Evolutionary conservation across 371 early-diverging fungal genomes (phyloP), one percentile per base, ranked within the genome.

Genomic region (Syncephalis plumigaleata): DNA sequence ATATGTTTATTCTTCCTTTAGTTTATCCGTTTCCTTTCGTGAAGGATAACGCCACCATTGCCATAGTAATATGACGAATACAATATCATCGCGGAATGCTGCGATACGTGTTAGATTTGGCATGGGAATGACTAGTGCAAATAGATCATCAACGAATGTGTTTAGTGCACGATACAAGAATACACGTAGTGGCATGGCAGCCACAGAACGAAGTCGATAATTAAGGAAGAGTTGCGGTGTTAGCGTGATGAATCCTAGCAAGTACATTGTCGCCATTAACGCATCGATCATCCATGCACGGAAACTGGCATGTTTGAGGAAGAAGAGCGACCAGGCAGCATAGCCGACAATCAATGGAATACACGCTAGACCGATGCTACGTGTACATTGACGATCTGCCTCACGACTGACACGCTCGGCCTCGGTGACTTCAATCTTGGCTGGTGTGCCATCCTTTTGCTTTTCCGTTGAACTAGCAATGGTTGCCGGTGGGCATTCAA

Each of bases 101-200:
- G 69, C 66, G 9, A 70, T 51, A 24, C 74, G 56, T 39, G 70
- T 64, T 8, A 73, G 52, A 9, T 57, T 57, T 44, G 74, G 72
- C 74, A 73, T 73, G 13, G 70, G 67, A 36, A 68, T 68, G 15
- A 71, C 66, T 44, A 83, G 71, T 18, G 81, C 82, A 57, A 81
- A 84, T 48, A 84, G 58, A 51, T 84, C 85, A 55, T 84, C 82
- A 51, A 64, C 64, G 44, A 73, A 70, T 2, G 74, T 73, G 44
- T 60, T 56, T 38, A 73, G 47, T 51, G 67, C 63, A 4, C 64
- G 56, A 54, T 65, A 73, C 18, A 61, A 53, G 46, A 73, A 69
- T 3, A 70, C 64, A 9, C 54, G 51, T 44, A 67, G 53, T 39
- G 74, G 61, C 39, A 83, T 68, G 55, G 81, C 73, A 9, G 73